Evolutionary conservation across 2,329 filamentous ascomycete species (phyloP), one percentile per base, ranked within the genome.

Genomic region (Reticulascus tulasneorum): DNA sequence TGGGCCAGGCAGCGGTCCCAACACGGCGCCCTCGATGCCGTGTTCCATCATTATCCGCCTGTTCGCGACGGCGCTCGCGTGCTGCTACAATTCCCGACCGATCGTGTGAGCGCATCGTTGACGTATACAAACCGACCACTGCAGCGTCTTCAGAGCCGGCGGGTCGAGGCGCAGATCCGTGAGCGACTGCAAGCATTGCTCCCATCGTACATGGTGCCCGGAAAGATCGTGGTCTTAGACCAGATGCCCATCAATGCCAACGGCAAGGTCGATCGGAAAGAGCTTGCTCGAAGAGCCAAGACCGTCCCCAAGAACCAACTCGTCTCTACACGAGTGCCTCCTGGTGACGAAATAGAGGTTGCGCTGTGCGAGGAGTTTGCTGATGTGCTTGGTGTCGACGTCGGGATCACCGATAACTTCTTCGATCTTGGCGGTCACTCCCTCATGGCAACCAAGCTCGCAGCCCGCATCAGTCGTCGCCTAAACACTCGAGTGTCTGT

Each of bases 121-220:
- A n/a, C n/a, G n/a, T n/a, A n/a, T n/a, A n/a, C n/a, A n/a, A n/a
- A n/a, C n/a, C n/a, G n/a, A n/a, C n/a, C n/a, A 22, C 18, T 10
- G 4, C 18, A 32, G 29, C 17, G 22, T 1, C 17, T 33, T 10
- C 28, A 33, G 15, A 23, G 4, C 10, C 21, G 23, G 17, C 24
- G 21, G 22, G 31, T 37, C 12, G 29, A 37, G 3, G 29, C 22
- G 4, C 18, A n/a, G n/a, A n/a, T n/a, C n/a, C n/a, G n/a, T n/a
- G n/a, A n/a, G n/a, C n/a, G n/a, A n/a, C n/a, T n/a, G n/a, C n/a
- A n/a, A n/a, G n/a, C n/a, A n/a, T n/a, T n/a, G n/a, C 32, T 57
- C 4, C 55, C 55, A 6, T 38, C 38, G 19, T 55, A 54, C 27
- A 57, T 59, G 49, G 25, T 47, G 13, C 56, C 55, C 6, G 37